Percentiles rank a stretch among this genome's conserved stretches.
Evolutionary conservation across 176 grass and related monocot genomes (phyloP).

Genomic region (Olyra latifolia): DNA sequence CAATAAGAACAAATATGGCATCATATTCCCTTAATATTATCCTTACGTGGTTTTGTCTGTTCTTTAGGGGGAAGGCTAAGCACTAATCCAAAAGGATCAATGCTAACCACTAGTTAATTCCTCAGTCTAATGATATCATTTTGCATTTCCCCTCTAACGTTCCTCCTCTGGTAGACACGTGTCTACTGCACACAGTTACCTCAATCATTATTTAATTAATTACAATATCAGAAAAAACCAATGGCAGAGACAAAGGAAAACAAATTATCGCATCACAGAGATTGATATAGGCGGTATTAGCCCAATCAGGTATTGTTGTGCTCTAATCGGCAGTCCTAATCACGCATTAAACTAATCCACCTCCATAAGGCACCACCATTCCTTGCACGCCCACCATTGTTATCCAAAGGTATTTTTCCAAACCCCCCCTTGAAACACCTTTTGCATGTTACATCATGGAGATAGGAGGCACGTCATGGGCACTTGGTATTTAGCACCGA

Average conservation of each 20-base stretch:
- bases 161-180: background rate
- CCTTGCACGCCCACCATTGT: background rate
- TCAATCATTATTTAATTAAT: background rate
- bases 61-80: background rate
- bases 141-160: background rate
- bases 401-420: background rate
- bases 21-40: constrained; percentile 17
- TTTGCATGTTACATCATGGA: constrained; percentile 38
- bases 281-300: constrained; percentile 24
- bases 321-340: constrained; percentile 46
- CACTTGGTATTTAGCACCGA: constrained; percentile 41
- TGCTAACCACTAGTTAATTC: background rate
- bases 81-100: background rate
- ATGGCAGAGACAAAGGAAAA: background rate
- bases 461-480: constrained; percentile 30
- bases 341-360: constrained; percentile 37
- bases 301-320: constrained; percentile 4
- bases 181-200: background rate
- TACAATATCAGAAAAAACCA: background rate
- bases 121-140: background rate
- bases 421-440: background rate
- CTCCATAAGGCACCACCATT: constrained; percentile 32
- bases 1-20: background rate
- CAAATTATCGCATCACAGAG: constrained; percentile 4
- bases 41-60: background rate